These are phyloP conservation scores for Neofusicoccum sp. DNA, from an alignment of 2,329 filamentous ascomycete genomes.

Conservation along the genomic window DNA sequence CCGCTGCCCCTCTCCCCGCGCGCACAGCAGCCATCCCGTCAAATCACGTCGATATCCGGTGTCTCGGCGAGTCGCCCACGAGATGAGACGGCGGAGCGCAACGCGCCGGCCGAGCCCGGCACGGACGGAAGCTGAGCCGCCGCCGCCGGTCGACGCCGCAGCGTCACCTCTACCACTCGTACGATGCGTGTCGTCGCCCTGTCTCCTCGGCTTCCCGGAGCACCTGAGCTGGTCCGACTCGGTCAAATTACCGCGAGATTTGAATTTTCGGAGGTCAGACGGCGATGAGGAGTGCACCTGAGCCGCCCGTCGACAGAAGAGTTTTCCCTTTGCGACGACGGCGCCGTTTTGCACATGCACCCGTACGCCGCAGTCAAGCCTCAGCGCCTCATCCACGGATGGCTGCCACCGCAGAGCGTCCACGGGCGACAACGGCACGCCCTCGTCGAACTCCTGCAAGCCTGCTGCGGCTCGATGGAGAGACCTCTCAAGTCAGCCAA, in stretches of 20 bases:
- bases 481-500: background rate
- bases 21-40: background rate
- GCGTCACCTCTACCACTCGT: background rate
- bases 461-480: background rate
- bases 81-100: background rate
- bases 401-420: background rate
- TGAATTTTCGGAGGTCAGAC: too few relatives aligned
- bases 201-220: too few relatives aligned
- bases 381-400: conserved; percentile 3
- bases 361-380: background rate
- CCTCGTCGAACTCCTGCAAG: background rate
- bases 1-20: background rate
- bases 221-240: too few relatives aligned
- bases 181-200: background rate
- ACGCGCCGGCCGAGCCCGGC: conserved; percentile 2
- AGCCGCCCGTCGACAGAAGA: background rate
- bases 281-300: background rate
- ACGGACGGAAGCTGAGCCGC: conserved; percentile 9
- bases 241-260: too few relatives aligned
- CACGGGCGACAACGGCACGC: background rate
- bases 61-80: background rate
- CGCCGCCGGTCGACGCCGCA: background rate
- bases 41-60: background rate
- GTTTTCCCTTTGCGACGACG: background rate
- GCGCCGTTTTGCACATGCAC: background rate